Conservation (phyloP, 108 stramenopile genomes). For the Cyclostephanos invisitatus region DNA sequence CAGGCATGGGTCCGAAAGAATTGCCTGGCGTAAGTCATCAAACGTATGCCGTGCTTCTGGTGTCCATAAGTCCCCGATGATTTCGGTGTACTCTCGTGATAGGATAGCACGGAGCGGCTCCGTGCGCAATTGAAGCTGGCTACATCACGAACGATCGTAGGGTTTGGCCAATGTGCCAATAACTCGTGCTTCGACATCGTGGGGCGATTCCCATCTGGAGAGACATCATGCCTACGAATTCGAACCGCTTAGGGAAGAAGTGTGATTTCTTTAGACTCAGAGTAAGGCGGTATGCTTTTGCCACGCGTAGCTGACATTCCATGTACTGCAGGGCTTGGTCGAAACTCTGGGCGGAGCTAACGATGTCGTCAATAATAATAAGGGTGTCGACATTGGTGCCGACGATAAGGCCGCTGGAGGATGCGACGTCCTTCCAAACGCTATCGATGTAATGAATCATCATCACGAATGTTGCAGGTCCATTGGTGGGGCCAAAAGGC, state of each 20-base stretch:
- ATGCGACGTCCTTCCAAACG: constrained; percentile 2
- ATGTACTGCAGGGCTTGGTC: neutral
- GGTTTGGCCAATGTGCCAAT: constrained; percentile 1
- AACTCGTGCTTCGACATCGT: constrained; percentile 15
- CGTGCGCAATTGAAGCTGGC: constrained; percentile 5
- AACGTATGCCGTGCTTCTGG: neutral
- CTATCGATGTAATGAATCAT: neutral
- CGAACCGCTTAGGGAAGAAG: constrained; percentile 16
- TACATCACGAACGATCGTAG: constrained; percentile 1
- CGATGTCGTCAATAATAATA: constrained; percentile 3
- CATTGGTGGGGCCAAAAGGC: no score
- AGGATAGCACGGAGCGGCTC: neutral
- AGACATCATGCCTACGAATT: constrained; percentile 19
- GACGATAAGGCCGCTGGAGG: neutral
- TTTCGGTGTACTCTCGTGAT: neutral
- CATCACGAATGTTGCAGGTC: neutral
- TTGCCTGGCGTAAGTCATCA: neutral
- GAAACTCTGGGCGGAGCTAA: neutral
- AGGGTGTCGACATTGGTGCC: neutral
- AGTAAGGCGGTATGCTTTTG: neutral
- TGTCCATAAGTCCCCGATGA: neutral
- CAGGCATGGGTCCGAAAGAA: constrained; percentile 18
- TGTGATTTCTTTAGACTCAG: constrained; percentile 12
- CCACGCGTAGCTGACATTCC: neutral
- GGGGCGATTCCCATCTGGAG: constrained; percentile 4